These are phyloP conservation scores for Elongisporangium undulatum DNA, from an alignment of 352 stramenopile genomes.

Conservation along the genomic window DNA sequence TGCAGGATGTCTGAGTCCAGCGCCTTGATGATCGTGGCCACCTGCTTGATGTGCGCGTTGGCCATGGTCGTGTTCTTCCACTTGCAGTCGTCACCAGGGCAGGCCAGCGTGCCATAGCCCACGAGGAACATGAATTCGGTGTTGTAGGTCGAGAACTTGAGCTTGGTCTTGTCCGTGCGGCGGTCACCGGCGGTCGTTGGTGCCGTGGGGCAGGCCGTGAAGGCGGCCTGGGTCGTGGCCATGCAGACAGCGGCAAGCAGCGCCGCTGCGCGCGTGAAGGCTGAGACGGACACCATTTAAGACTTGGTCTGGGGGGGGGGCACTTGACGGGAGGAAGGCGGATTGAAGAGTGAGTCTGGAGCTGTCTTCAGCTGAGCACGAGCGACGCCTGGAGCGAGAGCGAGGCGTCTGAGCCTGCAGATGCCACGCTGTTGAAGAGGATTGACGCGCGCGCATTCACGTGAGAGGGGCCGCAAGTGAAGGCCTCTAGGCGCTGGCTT, in stretches of 20 bases:
- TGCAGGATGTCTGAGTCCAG: conserved; percentile 66
- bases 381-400: too few species aligned
- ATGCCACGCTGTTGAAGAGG: too few species aligned
- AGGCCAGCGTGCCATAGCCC: conserved; percentile 31
- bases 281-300: too few species aligned
- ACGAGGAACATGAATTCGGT: conserved; percentile 53
- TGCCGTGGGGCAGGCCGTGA: conserved; percentile 36
- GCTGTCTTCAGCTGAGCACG: too few species aligned
- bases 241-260: conserved; percentile 7
- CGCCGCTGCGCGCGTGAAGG: too few species aligned
- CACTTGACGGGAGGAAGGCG: too few species aligned
- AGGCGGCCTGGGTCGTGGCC: conserved; percentile 21
- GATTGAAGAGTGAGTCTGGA: too few species aligned
- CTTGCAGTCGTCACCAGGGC: conserved; percentile 42
- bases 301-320: too few species aligned
- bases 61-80: conserved; percentile 39
- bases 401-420: too few species aligned
- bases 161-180: conserved; percentile 35
- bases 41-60: conserved; percentile 36
- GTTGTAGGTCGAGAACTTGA: conserved; percentile 69
- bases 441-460: too few species aligned
- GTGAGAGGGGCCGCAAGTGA: too few species aligned
- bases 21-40: conserved; percentile 43
- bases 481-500: too few species aligned
- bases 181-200: conserved; percentile 34